phyloP scores from a whole-genome alignment of 1,284 basidiomycete species.

The Wolfiporia cocos region DNA sequence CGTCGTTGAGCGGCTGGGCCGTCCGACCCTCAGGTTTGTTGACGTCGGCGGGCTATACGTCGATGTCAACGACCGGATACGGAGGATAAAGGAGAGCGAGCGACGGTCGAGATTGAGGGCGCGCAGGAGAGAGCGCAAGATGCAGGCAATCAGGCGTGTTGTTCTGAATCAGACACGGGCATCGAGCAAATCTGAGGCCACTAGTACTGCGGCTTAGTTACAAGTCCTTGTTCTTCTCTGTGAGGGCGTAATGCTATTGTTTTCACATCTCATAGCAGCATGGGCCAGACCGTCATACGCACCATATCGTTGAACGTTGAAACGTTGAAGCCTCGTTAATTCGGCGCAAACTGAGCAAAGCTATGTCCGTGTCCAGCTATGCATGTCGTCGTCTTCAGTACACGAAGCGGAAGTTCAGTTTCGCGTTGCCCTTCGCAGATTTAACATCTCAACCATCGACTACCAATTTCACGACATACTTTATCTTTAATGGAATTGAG shows the following conservation, averaged over 20 bases:
- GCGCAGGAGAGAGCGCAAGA: constrained; percentile 7
- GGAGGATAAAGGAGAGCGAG: constrained; percentile 41
- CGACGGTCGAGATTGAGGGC: constrained; percentile 33
- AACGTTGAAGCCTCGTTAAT: too few relatives aligned
- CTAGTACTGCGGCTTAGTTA: too few relatives aligned
- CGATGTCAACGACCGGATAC: constrained; percentile 43
- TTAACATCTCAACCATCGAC: too few relatives aligned
- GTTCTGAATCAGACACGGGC: background rate
- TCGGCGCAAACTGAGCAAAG: too few relatives aligned
- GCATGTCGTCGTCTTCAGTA: constrained; percentile 36
- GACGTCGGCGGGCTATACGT: constrained; percentile 68
- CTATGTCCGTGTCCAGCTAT: background rate
- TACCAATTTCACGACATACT: too few relatives aligned
- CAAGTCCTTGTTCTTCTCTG: too few relatives aligned
- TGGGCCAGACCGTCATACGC: too few relatives aligned
- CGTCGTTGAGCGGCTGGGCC: constrained; percentile 29
- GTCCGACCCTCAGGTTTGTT: constrained; percentile 52
- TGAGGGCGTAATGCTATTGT: too few relatives aligned
- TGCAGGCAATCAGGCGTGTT: background rate
- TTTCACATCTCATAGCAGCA: too few relatives aligned
- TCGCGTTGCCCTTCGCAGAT: constrained; percentile 45
- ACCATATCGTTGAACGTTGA: too few relatives aligned
- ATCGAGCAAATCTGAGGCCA: too few relatives aligned
- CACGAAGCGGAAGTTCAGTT: constrained; percentile 53
- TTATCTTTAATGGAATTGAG: constrained; percentile 50